Evolutionary conservation across 139 green algal genomes (phyloP).

Genomic region (Coccomyxa sp.): DNA sequence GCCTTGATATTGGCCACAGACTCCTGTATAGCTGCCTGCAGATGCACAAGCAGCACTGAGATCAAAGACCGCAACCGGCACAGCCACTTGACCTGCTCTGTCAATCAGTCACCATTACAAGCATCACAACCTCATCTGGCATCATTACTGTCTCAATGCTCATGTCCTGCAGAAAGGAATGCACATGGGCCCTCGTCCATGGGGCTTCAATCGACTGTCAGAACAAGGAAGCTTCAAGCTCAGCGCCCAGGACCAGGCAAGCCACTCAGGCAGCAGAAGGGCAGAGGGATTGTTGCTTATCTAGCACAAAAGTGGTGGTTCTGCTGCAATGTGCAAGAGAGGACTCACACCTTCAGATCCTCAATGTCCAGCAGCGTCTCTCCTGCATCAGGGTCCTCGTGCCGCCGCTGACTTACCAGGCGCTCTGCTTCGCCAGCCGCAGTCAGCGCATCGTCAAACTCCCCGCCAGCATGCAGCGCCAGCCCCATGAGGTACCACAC

Average conservation of each 20-base stretch:
- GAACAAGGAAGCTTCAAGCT: no score
- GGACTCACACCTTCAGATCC: background rate
- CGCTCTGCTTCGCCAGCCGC: conserved; percentile 23
- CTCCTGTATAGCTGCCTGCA: conserved; percentile 17
- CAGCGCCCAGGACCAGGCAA: no score
- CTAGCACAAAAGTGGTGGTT: no score
- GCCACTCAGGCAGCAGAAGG: no score
- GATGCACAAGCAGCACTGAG: no score
- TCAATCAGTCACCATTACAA: background rate
- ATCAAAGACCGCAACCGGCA: background rate
- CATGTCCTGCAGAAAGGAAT: no score
- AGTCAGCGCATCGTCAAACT: conserved; percentile 50
- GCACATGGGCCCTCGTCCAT: no score
- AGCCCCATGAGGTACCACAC: conserved; percentile 76
- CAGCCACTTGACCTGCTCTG: no score
- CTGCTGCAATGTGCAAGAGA: no score
- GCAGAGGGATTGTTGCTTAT: no score
- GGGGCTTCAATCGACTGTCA: no score
- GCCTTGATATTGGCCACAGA: no score
- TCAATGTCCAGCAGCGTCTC: conserved; percentile 9
- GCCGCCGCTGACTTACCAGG: conserved; percentile 16
- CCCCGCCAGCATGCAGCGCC: conserved; percentile 29
- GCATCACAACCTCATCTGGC: background rate
- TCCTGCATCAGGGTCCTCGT: conserved; percentile 7
- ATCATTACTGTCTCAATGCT: background rate